Percentiles rank a stretch among this genome's conserved stretches.
phyloP scores from a whole-genome alignment of 495 filamentous ascomycete species.

The Lophium mytilinum region DNA sequence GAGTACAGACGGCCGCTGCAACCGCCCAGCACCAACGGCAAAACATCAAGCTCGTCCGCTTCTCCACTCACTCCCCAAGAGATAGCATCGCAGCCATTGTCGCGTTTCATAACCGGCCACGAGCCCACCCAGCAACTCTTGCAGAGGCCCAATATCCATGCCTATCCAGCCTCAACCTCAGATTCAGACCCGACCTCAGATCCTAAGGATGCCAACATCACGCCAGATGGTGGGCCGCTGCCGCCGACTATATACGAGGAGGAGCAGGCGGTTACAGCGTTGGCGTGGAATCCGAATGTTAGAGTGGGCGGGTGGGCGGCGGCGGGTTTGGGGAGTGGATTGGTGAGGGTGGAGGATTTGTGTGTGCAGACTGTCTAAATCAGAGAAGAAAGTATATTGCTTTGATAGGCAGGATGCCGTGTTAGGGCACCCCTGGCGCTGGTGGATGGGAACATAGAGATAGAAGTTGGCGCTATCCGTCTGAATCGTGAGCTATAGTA shows the following conservation, averaged over 20 bases:
- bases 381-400: too few species aligned
- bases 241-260: slow-evolving; percentile 50
- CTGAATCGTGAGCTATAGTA: too few species aligned
- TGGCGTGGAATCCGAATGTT: slow-evolving; percentile 62
- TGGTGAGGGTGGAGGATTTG: slow-evolving; percentile 63
- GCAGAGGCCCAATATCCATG: background rate
- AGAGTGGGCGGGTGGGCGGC: slow-evolving; percentile 56
- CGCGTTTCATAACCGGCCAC: slow-evolving; percentile 54
- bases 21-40: background rate
- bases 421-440: too few species aligned
- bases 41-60: background rate
- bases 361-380: background rate
- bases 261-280: slow-evolving; percentile 44
- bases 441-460: too few species aligned
- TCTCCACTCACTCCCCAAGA: background rate
- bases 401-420: too few species aligned
- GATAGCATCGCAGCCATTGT: slow-evolving; percentile 25
- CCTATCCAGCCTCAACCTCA: too few species aligned
- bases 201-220: too few species aligned
- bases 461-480: too few species aligned
- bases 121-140: slow-evolving; percentile 30
- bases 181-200: too few species aligned
- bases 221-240: slow-evolving; percentile 34
- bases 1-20: slow-evolving; percentile 35
- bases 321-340: slow-evolving; percentile 53